phyloP scores from a whole-genome alignment of 2,329 filamentous ascomycete genomes.

The Fusarium palustre region DNA sequence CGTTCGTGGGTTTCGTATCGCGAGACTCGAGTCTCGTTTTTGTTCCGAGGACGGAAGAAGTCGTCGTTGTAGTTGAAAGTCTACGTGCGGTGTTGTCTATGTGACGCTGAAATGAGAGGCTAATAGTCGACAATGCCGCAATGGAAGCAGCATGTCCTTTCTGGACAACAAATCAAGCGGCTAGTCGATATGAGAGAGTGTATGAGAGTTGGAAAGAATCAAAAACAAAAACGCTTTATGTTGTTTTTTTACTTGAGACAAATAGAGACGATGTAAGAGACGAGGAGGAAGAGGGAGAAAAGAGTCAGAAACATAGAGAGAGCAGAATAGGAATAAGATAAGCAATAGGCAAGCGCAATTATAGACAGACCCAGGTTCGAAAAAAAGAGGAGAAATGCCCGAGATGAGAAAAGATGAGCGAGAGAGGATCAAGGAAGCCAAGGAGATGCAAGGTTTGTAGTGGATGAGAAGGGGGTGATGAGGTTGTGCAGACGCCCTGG shows the following conservation, averaged over 20 bases:
- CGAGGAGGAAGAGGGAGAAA: conserved; percentile 17
- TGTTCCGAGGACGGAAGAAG: conserved; percentile 7
- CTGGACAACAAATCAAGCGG: conserved; percentile 31
- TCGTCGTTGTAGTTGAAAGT: conserved; percentile 28
- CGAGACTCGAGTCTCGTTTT: conserved; percentile 17
- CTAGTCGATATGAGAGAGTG: conserved; percentile 20
- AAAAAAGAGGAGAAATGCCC: conserved; percentile 37
- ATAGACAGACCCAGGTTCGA: conserved; percentile 20
- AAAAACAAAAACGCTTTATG: conserved; percentile 38
- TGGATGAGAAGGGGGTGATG: conserved; percentile 28
- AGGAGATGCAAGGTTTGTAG: conserved; percentile 34
- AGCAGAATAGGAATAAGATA: conserved; percentile 30
- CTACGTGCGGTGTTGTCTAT: conserved; percentile 25
- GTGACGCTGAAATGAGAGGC: conserved; percentile 45
- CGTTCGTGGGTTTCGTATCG: conserved; percentile 29
- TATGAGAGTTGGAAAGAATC: conserved; percentile 20
- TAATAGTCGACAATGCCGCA: conserved; percentile 44
- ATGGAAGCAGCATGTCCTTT: conserved; percentile 45
- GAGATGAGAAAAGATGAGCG: conserved; percentile 38
- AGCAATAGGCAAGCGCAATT: conserved; percentile 26
- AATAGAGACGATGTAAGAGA: conserved; percentile 35
- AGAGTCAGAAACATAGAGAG: conserved; percentile 1
- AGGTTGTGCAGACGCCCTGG: conserved; percentile 30
- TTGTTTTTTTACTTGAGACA: conserved; percentile 21
- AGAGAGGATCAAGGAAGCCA: conserved; percentile 32